Evolutionary conservation across 768 basidiomycete species (phyloP).

Genomic region (Tylopilus rubrobrunneus): DNA sequence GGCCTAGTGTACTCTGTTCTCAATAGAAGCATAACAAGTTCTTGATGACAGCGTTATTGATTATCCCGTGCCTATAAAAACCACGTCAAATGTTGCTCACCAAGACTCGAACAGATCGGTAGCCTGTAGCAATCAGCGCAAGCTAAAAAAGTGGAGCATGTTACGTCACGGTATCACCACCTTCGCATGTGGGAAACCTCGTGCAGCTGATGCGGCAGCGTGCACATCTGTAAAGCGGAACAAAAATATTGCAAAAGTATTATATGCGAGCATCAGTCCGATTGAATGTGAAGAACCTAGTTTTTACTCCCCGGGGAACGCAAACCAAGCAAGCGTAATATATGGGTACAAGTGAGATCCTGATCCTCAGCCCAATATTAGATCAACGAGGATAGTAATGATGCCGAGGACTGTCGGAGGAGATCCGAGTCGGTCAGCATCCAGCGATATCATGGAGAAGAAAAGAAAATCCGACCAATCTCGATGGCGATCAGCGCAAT

Average conservation of each 20-base stretch:
- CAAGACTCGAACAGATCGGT: neutral
- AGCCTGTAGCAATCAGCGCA: slow-evolving; percentile 3
- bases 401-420: slow-evolving; percentile 70
- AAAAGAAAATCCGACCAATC: slow-evolving; percentile 58
- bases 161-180: neutral
- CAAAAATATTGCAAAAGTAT: slow-evolving; percentile 1
- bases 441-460: neutral
- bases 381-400: slow-evolving; percentile 84
- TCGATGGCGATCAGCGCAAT: slow-evolving; percentile 88
- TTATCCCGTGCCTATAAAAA: slow-evolving; percentile 3
- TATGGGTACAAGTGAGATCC: slow-evolving; percentile 12
- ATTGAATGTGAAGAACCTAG: neutral
- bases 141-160: neutral
- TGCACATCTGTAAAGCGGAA: neutral
- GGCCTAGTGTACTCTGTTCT: neutral
- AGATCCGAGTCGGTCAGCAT: slow-evolving; percentile 4
- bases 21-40: neutral
- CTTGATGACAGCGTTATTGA: neutral
- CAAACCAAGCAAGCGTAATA: neutral
- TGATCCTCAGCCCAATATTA: slow-evolving; percentile 44
- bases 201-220: neutral
- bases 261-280: slow-evolving; percentile 2
- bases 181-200: neutral
- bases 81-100: slow-evolving; percentile 6
- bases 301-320: slow-evolving; percentile 4